phyloP scores from a whole-genome alignment of 306 rosid genomes.

The Albizia julibrissin region DNA sequence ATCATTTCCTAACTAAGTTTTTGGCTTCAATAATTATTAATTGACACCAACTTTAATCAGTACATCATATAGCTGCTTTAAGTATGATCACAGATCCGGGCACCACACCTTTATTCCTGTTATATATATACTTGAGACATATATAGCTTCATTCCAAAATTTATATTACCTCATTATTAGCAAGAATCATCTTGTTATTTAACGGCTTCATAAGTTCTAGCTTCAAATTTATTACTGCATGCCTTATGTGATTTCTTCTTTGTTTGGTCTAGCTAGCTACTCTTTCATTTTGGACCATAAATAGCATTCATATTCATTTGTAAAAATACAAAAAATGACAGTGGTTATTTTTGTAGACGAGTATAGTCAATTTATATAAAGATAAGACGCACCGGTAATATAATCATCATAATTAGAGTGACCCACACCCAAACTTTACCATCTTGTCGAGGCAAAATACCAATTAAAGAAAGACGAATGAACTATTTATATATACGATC shows the following conservation, averaged over 20 bases:
- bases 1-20: background rate
- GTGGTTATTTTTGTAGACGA: background rate
- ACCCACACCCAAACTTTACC: background rate
- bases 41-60: background rate
- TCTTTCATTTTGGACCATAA: background rate
- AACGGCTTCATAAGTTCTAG: background rate
- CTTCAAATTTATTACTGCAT: background rate
- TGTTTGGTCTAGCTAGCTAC: background rate
- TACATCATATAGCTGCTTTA: background rate
- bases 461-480: no score
- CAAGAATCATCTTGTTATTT: background rate
- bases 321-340: background rate
- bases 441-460: no score
- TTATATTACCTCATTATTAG: background rate
- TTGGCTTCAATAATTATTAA: background rate
- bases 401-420: conserved; percentile 4
- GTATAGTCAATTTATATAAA: no score
- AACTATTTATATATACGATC: background rate
- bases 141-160: background rate
- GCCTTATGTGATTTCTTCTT: background rate
- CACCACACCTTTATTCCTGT: background rate
- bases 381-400: no score
- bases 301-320: background rate
- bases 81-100: background rate
- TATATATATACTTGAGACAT: background rate